A percentile compares a stretch with the other conserved stretches of the same genome.
Evolutionary conservation across 495 filamentous ascomycete species (phyloP).

Genomic region (Penicillium coffeae): DNA sequence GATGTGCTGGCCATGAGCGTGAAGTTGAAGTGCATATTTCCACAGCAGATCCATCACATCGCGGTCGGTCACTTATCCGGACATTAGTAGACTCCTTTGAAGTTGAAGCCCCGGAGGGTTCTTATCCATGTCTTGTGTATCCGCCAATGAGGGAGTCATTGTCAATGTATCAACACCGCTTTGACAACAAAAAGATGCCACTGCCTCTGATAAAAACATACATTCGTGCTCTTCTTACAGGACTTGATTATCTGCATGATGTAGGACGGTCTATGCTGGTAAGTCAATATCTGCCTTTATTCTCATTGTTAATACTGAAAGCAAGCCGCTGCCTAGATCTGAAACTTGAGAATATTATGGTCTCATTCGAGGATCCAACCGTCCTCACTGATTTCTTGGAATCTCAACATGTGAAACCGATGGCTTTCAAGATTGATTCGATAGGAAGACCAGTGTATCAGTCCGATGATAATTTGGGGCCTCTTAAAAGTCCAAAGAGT

Average conservation of each 20-base stretch:
- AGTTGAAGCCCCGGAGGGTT: slow-evolving; percentile 23
- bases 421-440: slow-evolving; percentile 37
- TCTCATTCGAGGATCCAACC: slow-evolving; percentile 40
- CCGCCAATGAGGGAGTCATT: slow-evolving; percentile 35
- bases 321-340: slow-evolving; percentile 33
- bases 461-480: slow-evolving; percentile 39
- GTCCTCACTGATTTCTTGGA: slow-evolving; percentile 39
- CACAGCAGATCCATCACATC: slow-evolving; percentile 28
- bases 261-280: slow-evolving; percentile 35
- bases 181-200: slow-evolving; percentile 27
- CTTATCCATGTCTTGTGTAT: slow-evolving; percentile 37
- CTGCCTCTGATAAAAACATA: slow-evolving; percentile 35
- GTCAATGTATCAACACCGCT: slow-evolving; percentile 33
- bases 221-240: slow-evolving; percentile 36
- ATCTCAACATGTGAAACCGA: slow-evolving; percentile 32
- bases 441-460: slow-evolving; percentile 33
- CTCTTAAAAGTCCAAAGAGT: slow-evolving; percentile 30
- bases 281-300: slow-evolving; percentile 17
- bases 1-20: slow-evolving; percentile 34
- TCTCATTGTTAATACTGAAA: slow-evolving; percentile 21
- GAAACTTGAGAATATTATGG: slow-evolving; percentile 46
- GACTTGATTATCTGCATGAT: slow-evolving; percentile 45
- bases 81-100: slow-evolving; percentile 28
- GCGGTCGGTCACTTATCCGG: slow-evolving; percentile 25
- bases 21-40: slow-evolving; percentile 34